Base-by-base conservation (phyloP, 2,329 filamentous ascomycete genomes). In the Diplodia sapinea region DNA sequence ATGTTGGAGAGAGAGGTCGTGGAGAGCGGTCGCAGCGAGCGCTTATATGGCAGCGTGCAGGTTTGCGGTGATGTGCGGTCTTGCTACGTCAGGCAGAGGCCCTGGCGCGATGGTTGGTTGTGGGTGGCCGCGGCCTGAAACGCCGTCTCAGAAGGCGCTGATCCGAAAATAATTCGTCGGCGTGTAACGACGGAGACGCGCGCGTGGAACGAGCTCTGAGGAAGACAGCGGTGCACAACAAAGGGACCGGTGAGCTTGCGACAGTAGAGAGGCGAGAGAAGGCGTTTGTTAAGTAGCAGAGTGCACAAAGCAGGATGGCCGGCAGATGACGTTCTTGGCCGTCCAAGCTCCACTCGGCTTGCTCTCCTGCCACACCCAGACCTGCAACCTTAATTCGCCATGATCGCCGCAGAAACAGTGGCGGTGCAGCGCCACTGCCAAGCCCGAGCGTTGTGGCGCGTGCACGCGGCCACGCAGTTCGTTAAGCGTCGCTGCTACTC, bases 111-210 rank as follows among this genome's bases (percentile, higher is more conserved):
- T 55, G 77, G 76, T 78, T 79, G 77, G 77, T 61, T 52, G 72
- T 70, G 73, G 73, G 71, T 68, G 71, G 68, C 71, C 70, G 52
- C 62, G 56, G 61, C 67, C 72, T 78, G 77, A 79, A 79, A 79
- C 77, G 75, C 76, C 77, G 77, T 76, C 72, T 75, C 72, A 54
- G 51, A 47, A 65, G 9, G 50, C 62, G 62, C 62, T 55, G 59
- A 63, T 63, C 59, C 47, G 59, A 63, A 51, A 63, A 63, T 63
- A 63, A 36, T 51, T 47, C 47, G 43, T 20, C 29, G 26, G 40
- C 57, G 57, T 49, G 57, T 33, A 50, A 62, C 57, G 29, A 15
- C 20, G 29, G 59, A 51, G n/a, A 51, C 59, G 59, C 59, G 59
- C 59, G 59, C 43, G 59, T 51, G 43, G n/a, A 17, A 43, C 38